Evolutionary conservation across 1,284 basidiomycete genomes (phyloP).

Genomic region (Baeospora myosura): DNA sequence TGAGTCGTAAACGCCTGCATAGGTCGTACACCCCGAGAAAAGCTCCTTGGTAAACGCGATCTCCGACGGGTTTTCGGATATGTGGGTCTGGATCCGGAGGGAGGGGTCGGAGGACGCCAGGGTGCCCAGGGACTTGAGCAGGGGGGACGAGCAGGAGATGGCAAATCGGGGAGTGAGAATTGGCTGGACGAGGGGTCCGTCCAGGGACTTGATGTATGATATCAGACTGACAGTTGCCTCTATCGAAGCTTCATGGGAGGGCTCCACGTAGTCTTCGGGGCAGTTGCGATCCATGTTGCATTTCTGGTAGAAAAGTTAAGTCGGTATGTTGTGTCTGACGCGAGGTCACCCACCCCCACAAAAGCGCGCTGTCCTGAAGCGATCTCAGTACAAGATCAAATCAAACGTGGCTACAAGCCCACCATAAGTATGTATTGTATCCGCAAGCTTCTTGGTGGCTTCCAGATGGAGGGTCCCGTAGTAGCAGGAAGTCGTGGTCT

Average conservation of each 20-base stretch:
- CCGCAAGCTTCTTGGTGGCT: slow-evolving; percentile 75
- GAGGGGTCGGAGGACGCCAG: slow-evolving; percentile 48
- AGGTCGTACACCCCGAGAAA: slow-evolving; percentile 57
- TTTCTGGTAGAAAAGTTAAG: slow-evolving; percentile 62
- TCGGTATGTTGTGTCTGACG: not conserved
- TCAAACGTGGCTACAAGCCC: slow-evolving; percentile 13
- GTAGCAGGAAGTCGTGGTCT: slow-evolving; percentile 94
- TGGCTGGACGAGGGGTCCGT: slow-evolving; percentile 66
- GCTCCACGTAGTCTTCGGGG: slow-evolving; percentile 69
- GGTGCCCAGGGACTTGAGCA: slow-evolving; percentile 60
- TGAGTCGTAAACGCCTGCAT: slow-evolving; percentile 78
- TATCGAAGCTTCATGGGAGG: slow-evolving; percentile 50
- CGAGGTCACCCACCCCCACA: slow-evolving; percentile 54
- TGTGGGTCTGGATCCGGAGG: slow-evolving; percentile 87
- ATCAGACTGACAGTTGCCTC: slow-evolving; percentile 62
- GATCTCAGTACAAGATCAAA: slow-evolving; percentile 5
- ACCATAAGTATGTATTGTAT: slow-evolving; percentile 66
- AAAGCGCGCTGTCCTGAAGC: slow-evolving; percentile 77
- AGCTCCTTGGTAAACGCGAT: slow-evolving; percentile 59
- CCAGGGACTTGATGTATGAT: slow-evolving; percentile 53
- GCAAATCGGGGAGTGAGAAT: slow-evolving; percentile 94
- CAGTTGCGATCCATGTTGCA: slow-evolving; percentile 90
- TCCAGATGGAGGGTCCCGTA: slow-evolving; percentile 83
- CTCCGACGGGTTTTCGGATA: slow-evolving; percentile 82
- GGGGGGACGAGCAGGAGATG: slow-evolving; percentile 78